phyloP scores from a whole-genome alignment of 1,284 basidiomycete species.

The Boletus sp. region DNA sequence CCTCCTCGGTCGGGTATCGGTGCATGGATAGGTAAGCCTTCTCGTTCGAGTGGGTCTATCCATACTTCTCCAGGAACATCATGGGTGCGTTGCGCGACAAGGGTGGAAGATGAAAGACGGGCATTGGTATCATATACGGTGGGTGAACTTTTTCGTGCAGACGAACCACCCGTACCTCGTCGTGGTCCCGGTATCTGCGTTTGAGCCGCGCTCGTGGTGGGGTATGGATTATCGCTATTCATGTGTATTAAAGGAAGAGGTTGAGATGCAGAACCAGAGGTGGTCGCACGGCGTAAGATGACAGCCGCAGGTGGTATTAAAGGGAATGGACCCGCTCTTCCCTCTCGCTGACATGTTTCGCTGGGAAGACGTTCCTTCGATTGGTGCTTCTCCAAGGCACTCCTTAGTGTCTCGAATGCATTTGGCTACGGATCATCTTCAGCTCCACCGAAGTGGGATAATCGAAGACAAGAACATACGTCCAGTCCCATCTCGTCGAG shows the following conservation, averaged over 20 bases:
- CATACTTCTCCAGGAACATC: constrained; percentile 39
- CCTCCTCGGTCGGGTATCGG: constrained; percentile 7
- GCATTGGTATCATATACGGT: neutral
- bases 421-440: constrained; percentile 37
- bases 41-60: constrained; percentile 41
- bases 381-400: constrained; percentile 40
- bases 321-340: neutral
- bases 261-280: neutral
- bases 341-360: constrained; percentile 4
- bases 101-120: constrained; percentile 16
- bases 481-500: constrained; percentile 43
- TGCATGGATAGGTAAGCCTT: constrained; percentile 37
- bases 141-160: constrained; percentile 5
- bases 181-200: constrained; percentile 1
- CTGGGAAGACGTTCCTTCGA: constrained; percentile 20
- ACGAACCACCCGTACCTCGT: constrained; percentile 5
- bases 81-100: constrained; percentile 27
- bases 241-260: neutral
- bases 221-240: constrained; percentile 25
- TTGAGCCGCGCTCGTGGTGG: neutral
- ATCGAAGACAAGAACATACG: constrained; percentile 30
- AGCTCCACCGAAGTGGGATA: neutral
- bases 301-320: neutral
- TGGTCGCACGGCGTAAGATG: neutral
- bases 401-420: constrained; percentile 47